Evolutionary conservation across 106 monocot species (phyloP), one percentile per base, ranked within the genome.

Genomic region (Dendrobium officinale): DNA sequence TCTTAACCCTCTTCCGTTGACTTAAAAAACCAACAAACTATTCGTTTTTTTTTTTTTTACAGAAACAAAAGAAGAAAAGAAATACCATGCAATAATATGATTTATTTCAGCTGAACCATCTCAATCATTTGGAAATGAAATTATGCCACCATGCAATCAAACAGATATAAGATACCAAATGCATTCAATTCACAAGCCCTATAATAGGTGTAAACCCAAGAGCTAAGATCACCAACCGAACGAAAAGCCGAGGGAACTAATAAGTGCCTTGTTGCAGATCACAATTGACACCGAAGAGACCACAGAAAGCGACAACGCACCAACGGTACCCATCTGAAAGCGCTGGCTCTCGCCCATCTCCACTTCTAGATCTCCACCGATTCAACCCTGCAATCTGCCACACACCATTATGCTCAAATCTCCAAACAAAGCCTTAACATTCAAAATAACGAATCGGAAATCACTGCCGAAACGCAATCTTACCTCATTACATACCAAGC

Each of bases 201-300:
- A 72, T 31, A 43, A 26, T 20, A 77, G 24, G 9, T 43, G n/a
- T 66, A 64, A 42, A 48, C 16, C 9, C 4, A 68, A 27, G 9
- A 55, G 15, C 56, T 49, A 37, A 80, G 67, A 31, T 72, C 59
- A 58, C 82, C 80, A 66, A 88, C 88, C 88, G 51, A 88, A 88
- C 11, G 56, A 83, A 77, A 88, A 88, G 4, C 88, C 88, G 47
- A 88, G 88, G 77, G 88, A 61, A 51, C 85, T 85, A 31, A 88
- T 88, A 41, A 88, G 83, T 43, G 88, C 88, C 82, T 88, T 88
- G 82, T 88, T 88, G 72, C 85, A 85, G 59, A 88, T 88, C 80
- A 88, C 88, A 74, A 88, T 88, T 58, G 88, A 88, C 29, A 88
- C 85, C 24, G 85, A 88, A 6, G 88, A 88, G 49, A 88, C 85